phyloP scores from a whole-genome alignment of 768 basidiomycete species.

The Botryobasidium botryosum region DNA sequence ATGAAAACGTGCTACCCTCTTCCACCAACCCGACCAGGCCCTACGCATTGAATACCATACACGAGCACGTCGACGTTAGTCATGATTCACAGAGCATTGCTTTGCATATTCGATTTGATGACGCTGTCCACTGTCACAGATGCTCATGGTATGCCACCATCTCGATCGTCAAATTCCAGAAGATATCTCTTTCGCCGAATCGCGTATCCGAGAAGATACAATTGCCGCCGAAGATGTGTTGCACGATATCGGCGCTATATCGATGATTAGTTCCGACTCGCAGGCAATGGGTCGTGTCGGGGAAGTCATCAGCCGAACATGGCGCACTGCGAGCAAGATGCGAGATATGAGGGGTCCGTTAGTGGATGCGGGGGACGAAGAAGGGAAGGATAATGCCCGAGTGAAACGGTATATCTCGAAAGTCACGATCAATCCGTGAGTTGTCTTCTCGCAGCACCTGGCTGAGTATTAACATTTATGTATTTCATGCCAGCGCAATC shows the following conservation, averaged over 20 bases:
- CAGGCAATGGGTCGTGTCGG: slow-evolving; percentile 98
- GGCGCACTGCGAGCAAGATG: slow-evolving; percentile 97
- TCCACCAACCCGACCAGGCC: slow-evolving; percentile 97
- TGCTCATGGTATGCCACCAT: slow-evolving; percentile 99
- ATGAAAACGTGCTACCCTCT: slow-evolving; percentile 77
- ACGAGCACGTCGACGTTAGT: slow-evolving; percentile 90
- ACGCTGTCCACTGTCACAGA: slow-evolving; percentile 31
- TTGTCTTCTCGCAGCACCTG: slow-evolving; percentile 9
- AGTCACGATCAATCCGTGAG: slow-evolving; percentile 95
- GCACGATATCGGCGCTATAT: slow-evolving; percentile 84
- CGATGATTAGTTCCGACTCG: slow-evolving; percentile 91
- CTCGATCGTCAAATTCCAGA: slow-evolving; percentile 82
- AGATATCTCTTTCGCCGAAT: slow-evolving; percentile 91
- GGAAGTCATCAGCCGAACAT: slow-evolving; percentile 82
- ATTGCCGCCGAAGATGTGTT: slow-evolving; percentile 95
- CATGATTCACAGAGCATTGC: not conserved
- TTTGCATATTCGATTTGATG: not conserved
- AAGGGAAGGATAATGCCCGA: slow-evolving; percentile 63
- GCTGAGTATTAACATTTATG: not conserved
- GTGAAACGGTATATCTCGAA: slow-evolving; percentile 94
- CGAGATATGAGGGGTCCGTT: slow-evolving; percentile 61
- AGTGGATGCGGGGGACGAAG: slow-evolving; percentile 44
- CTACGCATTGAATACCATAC: slow-evolving; percentile 77
- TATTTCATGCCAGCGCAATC: slow-evolving; percentile 50
- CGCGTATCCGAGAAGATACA: slow-evolving; percentile 90